A percentile compares a stretch with the other conserved stretches of the same genome.
Evolutionary conservation across 2,329 filamentous ascomycete genomes (phyloP).

Genomic region (Aureobasidium uvarum): DNA sequence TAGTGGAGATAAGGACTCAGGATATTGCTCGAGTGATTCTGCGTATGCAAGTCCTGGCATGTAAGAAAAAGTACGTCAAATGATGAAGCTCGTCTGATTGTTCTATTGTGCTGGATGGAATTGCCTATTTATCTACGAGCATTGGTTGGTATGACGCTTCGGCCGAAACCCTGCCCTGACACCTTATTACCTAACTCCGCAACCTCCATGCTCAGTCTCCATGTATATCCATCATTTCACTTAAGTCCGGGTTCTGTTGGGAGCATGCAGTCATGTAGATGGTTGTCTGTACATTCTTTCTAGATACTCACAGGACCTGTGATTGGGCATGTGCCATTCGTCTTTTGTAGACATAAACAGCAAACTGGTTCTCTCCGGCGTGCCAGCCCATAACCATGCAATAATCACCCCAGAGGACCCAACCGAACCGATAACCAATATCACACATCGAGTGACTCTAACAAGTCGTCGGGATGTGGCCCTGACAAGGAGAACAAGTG

Average conservation of each 20-base stretch:
- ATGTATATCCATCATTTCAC: not conserved
- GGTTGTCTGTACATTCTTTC: not conserved
- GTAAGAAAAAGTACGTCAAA: not conserved
- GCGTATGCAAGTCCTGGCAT: no score
- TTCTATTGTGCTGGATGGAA: not conserved
- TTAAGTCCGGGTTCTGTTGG: not conserved
- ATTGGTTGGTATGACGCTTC: constrained; percentile 1
- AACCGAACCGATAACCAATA: not conserved
- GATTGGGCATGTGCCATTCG: not conserved
- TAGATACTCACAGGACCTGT: not conserved
- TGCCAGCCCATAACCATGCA: not conserved
- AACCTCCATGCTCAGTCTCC: not conserved
- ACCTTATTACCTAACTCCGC: not conserved
- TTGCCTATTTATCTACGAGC: constrained; percentile 6
- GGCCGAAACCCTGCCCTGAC: not conserved
- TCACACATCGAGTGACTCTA: not conserved
- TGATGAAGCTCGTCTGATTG: not conserved
- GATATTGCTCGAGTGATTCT: not conserved
- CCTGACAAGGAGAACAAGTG: not conserved
- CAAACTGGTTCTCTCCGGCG: not conserved
- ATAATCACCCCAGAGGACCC: not conserved
- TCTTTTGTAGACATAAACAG: not conserved
- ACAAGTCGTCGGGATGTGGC: not conserved
- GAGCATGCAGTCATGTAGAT: not conserved
- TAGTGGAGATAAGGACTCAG: not conserved